Percentiles rank a stretch among this genome's conserved stretches.
These are phyloP conservation scores for Peronospora belbahrii DNA, from an alignment of 352 stramenopile genomes.

Conservation along the genomic window DNA sequence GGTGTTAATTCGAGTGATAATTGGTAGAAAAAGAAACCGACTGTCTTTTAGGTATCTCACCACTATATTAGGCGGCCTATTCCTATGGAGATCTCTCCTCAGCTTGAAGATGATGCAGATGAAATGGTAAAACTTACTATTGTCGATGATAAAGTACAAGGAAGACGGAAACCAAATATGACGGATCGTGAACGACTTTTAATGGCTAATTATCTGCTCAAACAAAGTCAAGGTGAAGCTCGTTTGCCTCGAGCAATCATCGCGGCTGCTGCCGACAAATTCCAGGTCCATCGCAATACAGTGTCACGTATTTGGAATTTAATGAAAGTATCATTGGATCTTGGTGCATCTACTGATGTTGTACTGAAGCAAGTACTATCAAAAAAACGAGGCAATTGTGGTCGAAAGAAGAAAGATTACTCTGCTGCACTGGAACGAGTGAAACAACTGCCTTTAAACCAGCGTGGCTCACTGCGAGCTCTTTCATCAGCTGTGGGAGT, in stretches of 20 bases:
- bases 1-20: not conserved
- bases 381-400: constrained; percentile 32
- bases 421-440: constrained; percentile 25
- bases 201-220: constrained; percentile 34
- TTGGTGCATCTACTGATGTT: constrained; percentile 11
- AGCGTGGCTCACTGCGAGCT: constrained; percentile 28
- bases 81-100: not conserved
- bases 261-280: constrained; percentile 26
- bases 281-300: constrained; percentile 37
- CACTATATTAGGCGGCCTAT: no score
- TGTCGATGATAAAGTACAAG: not conserved
- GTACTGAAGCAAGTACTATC: constrained; percentile 34
- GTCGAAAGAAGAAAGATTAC: constrained; percentile 39
- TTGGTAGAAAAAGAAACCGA: constrained; percentile 19
- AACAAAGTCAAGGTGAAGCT: constrained; percentile 23
- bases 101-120: not conserved
- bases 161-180: constrained; percentile 27
- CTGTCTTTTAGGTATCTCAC: no score
- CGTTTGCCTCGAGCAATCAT: constrained; percentile 30
- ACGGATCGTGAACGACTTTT: constrained; percentile 29
- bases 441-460: constrained; percentile 31
- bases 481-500: constrained; percentile 31
- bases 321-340: constrained; percentile 26
- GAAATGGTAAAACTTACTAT: not conserved
- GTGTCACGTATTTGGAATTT: constrained; percentile 36